Evolutionary conservation across 495 filamentous ascomycete genomes (phyloP), one percentile per base, ranked within the genome.

Genomic region (Neurospora sp.): DNA sequence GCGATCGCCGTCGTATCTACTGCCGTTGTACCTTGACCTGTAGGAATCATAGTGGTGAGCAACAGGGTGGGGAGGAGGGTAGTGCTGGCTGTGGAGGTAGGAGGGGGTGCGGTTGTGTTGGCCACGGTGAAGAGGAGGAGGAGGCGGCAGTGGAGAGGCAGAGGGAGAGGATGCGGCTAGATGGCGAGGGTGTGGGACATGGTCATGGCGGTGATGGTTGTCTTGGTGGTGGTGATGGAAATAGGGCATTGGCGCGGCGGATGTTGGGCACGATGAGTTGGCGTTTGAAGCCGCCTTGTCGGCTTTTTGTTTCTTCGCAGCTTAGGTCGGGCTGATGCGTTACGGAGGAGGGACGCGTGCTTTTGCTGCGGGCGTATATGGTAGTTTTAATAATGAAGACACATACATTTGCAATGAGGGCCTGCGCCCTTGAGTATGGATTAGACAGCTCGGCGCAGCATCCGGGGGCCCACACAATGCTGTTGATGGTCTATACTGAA

Each of bases 11-110:
- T 85, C 84, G 74, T 85, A 86, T 42, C 81, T 75, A 70, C 81
- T 81, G 59, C 81, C 82, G 27, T 75, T 71, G 74, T 86, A 86
- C 75, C 84, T 79, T 42, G 84, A 85, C 78, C 84, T 83, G 77
- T 76, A 79, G 69, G 22, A 42, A 65, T 69, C 22, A 41, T 71
- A 39, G 44, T 41, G 72, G 74, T 79, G 71, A 81, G 76, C 72
- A 70, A 37, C 35, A 37, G 35, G 20, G 17, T 37, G 72, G 39
- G 27, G 27, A 59, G 27, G 53, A 65, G 53, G 22, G 53, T 65
- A 65, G 53, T 65, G 53, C 53, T 65, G 16, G 16, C 12, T 70
- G 39, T 16, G n/a, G 31, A 38, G 27, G 40, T 71, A 40, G 45
- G 31, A 71, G 53, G 53, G 53, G 14, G 27, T 65, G 27, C 53